Conservation (phyloP, 495 filamentous ascomycete species). For the Ramalina peruviana region DNA sequence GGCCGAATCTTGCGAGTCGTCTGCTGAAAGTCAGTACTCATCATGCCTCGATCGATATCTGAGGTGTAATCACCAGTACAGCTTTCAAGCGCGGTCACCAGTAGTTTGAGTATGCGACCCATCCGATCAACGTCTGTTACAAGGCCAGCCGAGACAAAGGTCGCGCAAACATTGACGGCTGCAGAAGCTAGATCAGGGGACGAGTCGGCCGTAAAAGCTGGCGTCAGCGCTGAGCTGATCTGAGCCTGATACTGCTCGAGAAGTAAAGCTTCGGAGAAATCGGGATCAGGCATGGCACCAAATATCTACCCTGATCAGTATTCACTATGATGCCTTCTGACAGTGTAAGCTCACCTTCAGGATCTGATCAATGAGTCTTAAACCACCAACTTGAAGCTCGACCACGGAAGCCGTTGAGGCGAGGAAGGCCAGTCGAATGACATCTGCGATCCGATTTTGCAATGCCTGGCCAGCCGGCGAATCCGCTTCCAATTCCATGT, state of each 20-base stretch:
- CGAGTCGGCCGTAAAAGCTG: conserved; percentile 89
- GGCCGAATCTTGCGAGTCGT: conserved; percentile 59
- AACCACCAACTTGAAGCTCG: conserved; percentile 71
- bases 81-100: conserved; percentile 84
- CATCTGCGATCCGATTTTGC: conserved; percentile 74
- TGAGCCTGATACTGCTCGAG: conserved; percentile 98
- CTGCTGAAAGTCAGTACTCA: conserved; percentile 6
- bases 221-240: conserved; percentile 90
- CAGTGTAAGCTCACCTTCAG: conserved; percentile 39
- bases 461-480: conserved; percentile 60
- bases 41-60: not conserved
- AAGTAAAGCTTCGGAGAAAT: conserved; percentile 87
- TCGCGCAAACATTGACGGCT: conserved; percentile 93
- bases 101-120: conserved; percentile 86
- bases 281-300: conserved; percentile 86
- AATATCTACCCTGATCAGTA: conserved; percentile 49
- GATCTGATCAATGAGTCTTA: conserved; percentile 86
- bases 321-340: not conserved
- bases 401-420: conserved; percentile 90
- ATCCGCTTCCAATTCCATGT: conserved; percentile 52
- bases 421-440: conserved; percentile 95
- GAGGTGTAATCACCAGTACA: conserved; percentile 46
- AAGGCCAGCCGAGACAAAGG: conserved; percentile 92
- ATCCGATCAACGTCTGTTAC: conserved; percentile 96
- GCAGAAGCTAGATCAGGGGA: conserved; percentile 90